A percentile compares a stretch with the other conserved stretches of the same genome.
phyloP scores from a whole-genome alignment of 2,329 filamentous ascomycete species.

The Cryphonectria nitschkei region DNA sequence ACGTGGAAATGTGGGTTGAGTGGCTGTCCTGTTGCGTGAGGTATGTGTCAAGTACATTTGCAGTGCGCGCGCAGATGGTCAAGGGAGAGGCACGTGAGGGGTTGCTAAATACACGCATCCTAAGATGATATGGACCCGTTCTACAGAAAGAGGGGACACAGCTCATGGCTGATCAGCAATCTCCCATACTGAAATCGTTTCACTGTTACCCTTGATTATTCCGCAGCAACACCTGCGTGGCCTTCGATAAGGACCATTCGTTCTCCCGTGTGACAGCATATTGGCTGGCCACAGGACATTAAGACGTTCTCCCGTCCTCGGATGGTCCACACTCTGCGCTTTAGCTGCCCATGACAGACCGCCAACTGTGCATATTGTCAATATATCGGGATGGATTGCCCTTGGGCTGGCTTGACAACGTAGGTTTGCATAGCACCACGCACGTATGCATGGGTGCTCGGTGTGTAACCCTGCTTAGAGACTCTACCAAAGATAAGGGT shows the following conservation, averaged over 20 bases:
- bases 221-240: background rate
- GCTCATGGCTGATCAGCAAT: background rate
- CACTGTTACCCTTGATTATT: background rate
- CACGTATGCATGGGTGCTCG: too few relatives aligned
- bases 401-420: background rate
- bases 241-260: background rate
- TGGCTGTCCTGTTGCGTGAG: background rate
- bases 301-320: too few relatives aligned
- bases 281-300: background rate
- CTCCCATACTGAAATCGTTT: background rate
- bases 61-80: background rate
- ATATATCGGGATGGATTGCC: background rate
- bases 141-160: background rate
- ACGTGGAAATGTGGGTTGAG: background rate
- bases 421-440: background rate
- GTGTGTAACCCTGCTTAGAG: background rate
- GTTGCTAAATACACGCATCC: background rate
- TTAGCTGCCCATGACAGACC: background rate
- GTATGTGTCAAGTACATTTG: background rate
- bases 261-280: too few relatives aligned
- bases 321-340: background rate
- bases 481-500: constrained; percentile 20
- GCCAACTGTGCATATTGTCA: background rate
- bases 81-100: background rate
- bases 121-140: background rate